Percentiles rank a stretch among this genome's conserved stretches.
phyloP scores from a whole-genome alignment of 805 yeast genomes.

The Metschnikowia kofuensis region DNA sequence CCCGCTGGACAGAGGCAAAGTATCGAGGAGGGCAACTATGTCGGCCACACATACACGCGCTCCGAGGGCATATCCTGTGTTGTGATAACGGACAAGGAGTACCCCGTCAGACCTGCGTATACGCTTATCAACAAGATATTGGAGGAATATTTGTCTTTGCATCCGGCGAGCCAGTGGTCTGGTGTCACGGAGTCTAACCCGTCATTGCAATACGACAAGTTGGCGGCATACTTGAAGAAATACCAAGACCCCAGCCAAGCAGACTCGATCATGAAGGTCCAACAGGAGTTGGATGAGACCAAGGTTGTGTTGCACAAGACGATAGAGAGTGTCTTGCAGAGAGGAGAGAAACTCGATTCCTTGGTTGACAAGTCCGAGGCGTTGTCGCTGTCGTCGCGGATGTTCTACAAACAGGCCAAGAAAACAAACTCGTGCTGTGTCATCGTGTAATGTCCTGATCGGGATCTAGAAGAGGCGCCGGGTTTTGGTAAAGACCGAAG shows the following conservation, averaged over 20 bases:
- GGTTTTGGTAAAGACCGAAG: too few species aligned
- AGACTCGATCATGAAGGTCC: conserved; percentile 94
- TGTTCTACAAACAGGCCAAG: conserved; percentile 97
- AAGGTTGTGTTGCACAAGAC: conserved; percentile 95
- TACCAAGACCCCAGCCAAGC: conserved; percentile 98
- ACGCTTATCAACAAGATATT: conserved; percentile 84
- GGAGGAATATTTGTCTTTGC: conserved; percentile 84
- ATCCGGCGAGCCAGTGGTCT: conserved; percentile 72
- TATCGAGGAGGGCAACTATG: conserved; percentile 86
- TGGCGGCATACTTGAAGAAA: conserved; percentile 68
- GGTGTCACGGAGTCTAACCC: conserved; percentile 44
- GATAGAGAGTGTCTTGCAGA: conserved; percentile 86
- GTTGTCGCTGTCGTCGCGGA: conserved; percentile 78
- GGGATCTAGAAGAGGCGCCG: neutral
- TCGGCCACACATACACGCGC: conserved; percentile 89
- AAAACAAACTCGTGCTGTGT: conserved; percentile 46
- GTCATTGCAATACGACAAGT: conserved; percentile 51
- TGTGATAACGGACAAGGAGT: conserved; percentile 88
- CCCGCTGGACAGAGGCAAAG: conserved; percentile 87
- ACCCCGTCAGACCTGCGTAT: conserved; percentile 96
- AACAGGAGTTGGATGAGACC: conserved; percentile 96
- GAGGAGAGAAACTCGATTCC: conserved; percentile 94
- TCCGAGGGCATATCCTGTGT: conserved; percentile 91
- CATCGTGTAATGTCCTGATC: conserved; percentile 16
- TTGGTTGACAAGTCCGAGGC: conserved; percentile 96